Percentiles rank a stretch among this genome's conserved stretches.
Conservation (phyloP, 1,284 basidiomycete species). For the Cryptococcus sp. region DNA sequence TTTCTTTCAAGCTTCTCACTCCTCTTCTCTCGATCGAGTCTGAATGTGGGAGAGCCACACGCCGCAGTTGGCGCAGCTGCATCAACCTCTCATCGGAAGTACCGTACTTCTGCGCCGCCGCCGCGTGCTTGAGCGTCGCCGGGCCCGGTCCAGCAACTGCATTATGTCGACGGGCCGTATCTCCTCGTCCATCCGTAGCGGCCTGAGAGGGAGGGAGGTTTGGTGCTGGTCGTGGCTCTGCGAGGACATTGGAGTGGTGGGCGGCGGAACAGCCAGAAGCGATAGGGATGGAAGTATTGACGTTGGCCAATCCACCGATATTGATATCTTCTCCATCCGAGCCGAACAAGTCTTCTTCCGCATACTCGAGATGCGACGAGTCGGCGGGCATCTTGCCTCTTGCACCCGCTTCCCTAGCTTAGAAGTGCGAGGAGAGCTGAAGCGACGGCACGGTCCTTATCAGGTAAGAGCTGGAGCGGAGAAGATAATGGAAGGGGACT, state of each 20-base stretch:
- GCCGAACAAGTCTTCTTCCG: slow-evolving; percentile 36
- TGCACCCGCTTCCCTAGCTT: too few relatives aligned
- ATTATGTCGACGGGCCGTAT: not conserved
- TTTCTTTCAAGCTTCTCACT: slow-evolving; percentile 17
- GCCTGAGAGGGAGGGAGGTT: too few relatives aligned
- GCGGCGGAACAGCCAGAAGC: not conserved
- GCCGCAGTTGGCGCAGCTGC: slow-evolving; percentile 13
- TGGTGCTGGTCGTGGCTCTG: too few relatives aligned
- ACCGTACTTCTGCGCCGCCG: not conserved
- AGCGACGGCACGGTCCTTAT: too few relatives aligned
- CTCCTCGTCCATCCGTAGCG: too few relatives aligned
- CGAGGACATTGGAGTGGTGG: not conserved
- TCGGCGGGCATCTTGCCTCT: too few relatives aligned
- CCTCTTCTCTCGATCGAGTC: not conserved
- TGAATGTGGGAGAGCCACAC: too few relatives aligned
- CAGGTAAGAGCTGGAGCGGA: too few relatives aligned
- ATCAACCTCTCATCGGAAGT: slow-evolving; percentile 17
- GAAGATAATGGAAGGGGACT: too few relatives aligned
- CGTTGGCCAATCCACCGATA: not conserved
- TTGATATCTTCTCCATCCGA: slow-evolving; percentile 22
- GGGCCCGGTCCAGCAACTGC: not conserved
- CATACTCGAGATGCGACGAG: slow-evolving; percentile 23
- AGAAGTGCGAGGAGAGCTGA: too few relatives aligned
- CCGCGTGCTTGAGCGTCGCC: too few relatives aligned
- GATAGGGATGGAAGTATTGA: not conserved